Evolutionary conservation across 768 basidiomycete genomes (phyloP).

Genomic region (Amanita subjunquillea): DNA sequence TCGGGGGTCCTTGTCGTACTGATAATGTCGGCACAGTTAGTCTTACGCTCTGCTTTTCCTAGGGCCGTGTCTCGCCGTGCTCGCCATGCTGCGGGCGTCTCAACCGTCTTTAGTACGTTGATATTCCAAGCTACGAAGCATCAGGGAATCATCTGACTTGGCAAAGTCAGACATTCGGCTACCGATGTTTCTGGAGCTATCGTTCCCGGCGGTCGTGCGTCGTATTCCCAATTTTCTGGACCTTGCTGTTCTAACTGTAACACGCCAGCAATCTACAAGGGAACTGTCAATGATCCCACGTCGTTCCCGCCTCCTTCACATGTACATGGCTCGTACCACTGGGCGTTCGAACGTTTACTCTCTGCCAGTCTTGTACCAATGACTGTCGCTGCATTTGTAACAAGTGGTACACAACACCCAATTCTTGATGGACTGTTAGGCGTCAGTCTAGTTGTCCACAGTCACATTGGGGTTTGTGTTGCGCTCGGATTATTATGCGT

Average conservation of each 20-base stretch:
- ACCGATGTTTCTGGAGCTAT: not conserved
- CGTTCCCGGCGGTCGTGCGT: constrained; percentile 6
- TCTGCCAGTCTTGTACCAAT: constrained; percentile 83
- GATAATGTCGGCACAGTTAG: not conserved
- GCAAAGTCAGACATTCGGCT: not conserved
- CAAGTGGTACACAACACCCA: constrained; percentile 67
- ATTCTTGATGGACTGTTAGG: constrained; percentile 86
- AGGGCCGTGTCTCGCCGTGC: not conserved
- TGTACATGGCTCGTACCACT: constrained; percentile 83
- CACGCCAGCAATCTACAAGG: constrained; percentile 69
- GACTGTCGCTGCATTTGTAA: constrained; percentile 78
- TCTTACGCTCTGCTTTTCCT: constrained; percentile 2
- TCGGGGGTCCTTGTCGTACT: too few species aligned
- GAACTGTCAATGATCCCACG: constrained; percentile 93
- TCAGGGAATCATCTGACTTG: not conserved
- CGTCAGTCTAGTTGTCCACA: constrained; percentile 83
- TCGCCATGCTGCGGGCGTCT: not conserved
- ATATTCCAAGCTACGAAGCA: not conserved
- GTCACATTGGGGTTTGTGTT: constrained; percentile 89
- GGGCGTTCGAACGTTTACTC: constrained; percentile 89
- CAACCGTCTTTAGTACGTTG: not conserved
- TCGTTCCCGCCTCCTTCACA: constrained; percentile 76
- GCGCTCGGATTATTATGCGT: not conserved
- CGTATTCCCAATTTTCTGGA: too few species aligned
- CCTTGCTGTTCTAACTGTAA: not conserved